Conservation (phyloP, 352 stramenopile genomes). For the Phytophthora melonis region DNA sequence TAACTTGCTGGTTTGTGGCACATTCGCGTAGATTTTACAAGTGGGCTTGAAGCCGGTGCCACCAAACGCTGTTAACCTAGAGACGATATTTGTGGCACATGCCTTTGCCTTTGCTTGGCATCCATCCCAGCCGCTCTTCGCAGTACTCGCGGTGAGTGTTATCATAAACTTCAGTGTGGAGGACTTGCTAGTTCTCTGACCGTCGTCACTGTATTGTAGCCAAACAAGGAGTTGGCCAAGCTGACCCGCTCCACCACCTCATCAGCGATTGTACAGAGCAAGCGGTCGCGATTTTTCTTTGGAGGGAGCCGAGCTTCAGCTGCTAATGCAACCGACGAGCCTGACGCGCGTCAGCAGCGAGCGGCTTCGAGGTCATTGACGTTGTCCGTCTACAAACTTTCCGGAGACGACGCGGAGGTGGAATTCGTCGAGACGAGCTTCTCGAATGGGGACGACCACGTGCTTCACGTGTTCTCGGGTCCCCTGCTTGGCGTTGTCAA, state of each 20-base stretch:
- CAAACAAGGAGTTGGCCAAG: slow-evolving; percentile 56
- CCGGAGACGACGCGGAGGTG: slow-evolving; percentile 52
- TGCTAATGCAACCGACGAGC: slow-evolving; percentile 32
- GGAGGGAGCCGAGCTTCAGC: slow-evolving; percentile 50
- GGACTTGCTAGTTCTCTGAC: background rate
- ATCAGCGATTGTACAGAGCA: slow-evolving; percentile 45
- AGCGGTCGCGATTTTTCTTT: slow-evolving; percentile 77
- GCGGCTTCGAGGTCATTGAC: slow-evolving; percentile 48
- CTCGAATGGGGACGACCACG: slow-evolving; percentile 55
- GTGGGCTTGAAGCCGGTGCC: slow-evolving; percentile 74
- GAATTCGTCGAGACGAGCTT: slow-evolving; percentile 67
- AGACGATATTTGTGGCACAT: slow-evolving; percentile 65
- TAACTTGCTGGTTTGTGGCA: background rate
- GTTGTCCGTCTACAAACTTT: slow-evolving; percentile 40
- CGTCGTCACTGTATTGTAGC: slow-evolving; percentile 35
- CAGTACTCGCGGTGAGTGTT: slow-evolving; percentile 56
- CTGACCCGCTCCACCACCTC: slow-evolving; percentile 47
- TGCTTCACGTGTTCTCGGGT: slow-evolving; percentile 78
- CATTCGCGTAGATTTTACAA: slow-evolving; percentile 57
- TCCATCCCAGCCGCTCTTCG: slow-evolving; percentile 54
- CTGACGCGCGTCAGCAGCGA: slow-evolving; percentile 47
- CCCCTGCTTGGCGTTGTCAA: slow-evolving; percentile 74
- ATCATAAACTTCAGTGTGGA: too few species aligned
- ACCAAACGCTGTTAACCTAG: slow-evolving; percentile 71
- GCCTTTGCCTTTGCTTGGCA: slow-evolving; percentile 77